Conservation (phyloP, 345 rosid species). For the Salix udensis region DNA sequence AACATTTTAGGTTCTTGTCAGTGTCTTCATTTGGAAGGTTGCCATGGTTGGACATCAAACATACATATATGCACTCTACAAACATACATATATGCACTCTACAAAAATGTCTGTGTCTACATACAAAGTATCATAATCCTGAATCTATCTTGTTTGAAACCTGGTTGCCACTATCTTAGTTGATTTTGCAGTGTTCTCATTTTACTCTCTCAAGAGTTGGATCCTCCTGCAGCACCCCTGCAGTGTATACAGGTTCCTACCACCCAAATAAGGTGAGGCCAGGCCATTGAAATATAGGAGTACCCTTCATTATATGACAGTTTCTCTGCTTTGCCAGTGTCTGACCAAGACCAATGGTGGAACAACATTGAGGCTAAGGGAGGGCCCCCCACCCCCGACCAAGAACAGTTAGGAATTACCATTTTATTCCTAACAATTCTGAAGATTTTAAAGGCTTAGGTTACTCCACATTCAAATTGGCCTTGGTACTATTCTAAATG, state of each 20-base stretch:
- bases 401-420: not conserved
- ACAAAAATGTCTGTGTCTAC: not conserved
- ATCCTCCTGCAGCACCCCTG: not conserved
- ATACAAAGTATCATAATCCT: not conserved
- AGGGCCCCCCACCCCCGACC: not conserved
- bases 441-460: not conserved
- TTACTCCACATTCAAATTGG: not conserved
- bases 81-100: not conserved
- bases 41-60: not conserved
- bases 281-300: not conserved
- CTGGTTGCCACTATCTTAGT: not conserved
- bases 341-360: not conserved
- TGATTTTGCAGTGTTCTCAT: not conserved
- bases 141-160: not conserved
- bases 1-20: not conserved
- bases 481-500: not conserved
- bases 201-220: not conserved
- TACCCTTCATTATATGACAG: not conserved
- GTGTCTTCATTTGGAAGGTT: not conserved
- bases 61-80: not conserved
- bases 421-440: not conserved
- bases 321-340: not conserved
- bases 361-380: not conserved
- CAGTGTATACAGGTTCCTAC: not conserved
- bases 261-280: not conserved